These are phyloP conservation scores for Colletotrichum plurivorum DNA, from an alignment of 2,329 filamentous ascomycete genomes.

Conservation along the genomic window DNA sequence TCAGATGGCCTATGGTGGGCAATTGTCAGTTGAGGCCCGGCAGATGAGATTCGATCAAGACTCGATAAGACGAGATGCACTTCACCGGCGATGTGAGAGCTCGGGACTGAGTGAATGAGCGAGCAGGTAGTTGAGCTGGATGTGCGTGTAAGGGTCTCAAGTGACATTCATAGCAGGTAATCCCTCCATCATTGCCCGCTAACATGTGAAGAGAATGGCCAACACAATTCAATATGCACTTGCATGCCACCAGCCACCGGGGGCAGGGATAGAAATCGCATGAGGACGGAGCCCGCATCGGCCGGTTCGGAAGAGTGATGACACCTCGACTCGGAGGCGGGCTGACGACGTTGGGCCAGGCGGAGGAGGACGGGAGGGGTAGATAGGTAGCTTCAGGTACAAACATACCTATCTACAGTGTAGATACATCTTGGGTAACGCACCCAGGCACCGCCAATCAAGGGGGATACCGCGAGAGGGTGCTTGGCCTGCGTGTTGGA, in stretches of 20 bases:
- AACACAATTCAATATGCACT: background rate
- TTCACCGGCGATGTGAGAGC: constrained; percentile 7
- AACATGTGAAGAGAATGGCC: constrained; percentile 32
- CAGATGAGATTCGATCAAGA: background rate
- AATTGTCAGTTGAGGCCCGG: background rate
- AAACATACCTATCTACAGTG: background rate
- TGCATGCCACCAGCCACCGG: constrained; percentile 29
- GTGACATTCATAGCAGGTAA: constrained; percentile 34
- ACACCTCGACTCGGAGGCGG: constrained; percentile 40
- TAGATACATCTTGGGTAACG: background rate
- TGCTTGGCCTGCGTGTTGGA: background rate
- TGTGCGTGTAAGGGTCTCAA: background rate
- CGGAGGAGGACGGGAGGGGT: background rate
- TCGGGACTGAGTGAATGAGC: background rate
- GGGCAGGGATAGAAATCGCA: constrained; percentile 19
- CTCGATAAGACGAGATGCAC: background rate
- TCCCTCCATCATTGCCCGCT: constrained; percentile 12
- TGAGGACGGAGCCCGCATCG: constrained; percentile 27
- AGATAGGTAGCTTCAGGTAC: background rate
- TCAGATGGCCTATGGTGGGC: no score
- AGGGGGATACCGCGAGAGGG: constrained; percentile 5
- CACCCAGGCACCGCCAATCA: background rate
- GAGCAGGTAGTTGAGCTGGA: background rate
- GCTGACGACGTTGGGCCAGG: constrained; percentile 11
- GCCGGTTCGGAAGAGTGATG: constrained; percentile 37